phyloP scores from a whole-genome alignment of 345 rosid species.

The Lepidium africanum region DNA sequence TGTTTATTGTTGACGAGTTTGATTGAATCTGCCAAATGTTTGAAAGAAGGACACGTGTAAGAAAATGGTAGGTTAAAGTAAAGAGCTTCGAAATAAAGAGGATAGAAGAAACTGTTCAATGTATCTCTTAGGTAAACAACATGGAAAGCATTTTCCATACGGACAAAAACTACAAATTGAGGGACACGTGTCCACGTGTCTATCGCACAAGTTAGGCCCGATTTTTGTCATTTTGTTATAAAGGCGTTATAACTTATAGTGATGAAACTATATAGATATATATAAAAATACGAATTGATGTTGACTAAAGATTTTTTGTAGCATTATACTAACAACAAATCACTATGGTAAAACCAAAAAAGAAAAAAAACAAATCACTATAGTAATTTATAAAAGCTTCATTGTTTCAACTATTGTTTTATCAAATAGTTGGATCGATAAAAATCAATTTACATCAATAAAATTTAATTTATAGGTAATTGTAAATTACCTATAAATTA shows the following conservation, averaged over 20 bases:
- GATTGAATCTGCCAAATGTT: slow-evolving; percentile 14
- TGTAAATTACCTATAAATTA: too few relatives aligned
- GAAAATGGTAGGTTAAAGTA: background rate
- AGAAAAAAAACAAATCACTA: too few relatives aligned
- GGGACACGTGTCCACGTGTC: slow-evolving; percentile 29
- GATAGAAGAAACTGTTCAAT: slow-evolving; percentile 26
- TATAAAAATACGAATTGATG: slow-evolving; percentile 1
- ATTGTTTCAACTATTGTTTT: too few relatives aligned
- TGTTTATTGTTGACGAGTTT: slow-evolving; percentile 17
- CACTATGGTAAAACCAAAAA: too few relatives aligned
- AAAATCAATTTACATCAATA: too few relatives aligned
- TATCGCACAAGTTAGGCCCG: slow-evolving; percentile 24
- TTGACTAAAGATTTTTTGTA: slow-evolving; percentile 15
- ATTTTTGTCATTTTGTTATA: slow-evolving; percentile 21
- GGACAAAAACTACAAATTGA: slow-evolving; percentile 16
- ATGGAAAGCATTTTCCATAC: slow-evolving; percentile 22
- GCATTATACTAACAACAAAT: background rate
- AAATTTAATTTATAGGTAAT: too few relatives aligned
- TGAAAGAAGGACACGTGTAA: slow-evolving; percentile 3
- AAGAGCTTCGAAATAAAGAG: slow-evolving; percentile 6
- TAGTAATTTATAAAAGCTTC: too few relatives aligned
- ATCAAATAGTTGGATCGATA: too few relatives aligned
- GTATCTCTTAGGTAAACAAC: slow-evolving; percentile 21
- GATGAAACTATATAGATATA: background rate
- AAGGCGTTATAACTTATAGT: slow-evolving; percentile 10